A percentile compares a stretch with the other conserved stretches of the same genome.
Evolutionary conservation across 352 stramenopile genomes (phyloP).

Genomic region (Pythium phragmiticola): DNA sequence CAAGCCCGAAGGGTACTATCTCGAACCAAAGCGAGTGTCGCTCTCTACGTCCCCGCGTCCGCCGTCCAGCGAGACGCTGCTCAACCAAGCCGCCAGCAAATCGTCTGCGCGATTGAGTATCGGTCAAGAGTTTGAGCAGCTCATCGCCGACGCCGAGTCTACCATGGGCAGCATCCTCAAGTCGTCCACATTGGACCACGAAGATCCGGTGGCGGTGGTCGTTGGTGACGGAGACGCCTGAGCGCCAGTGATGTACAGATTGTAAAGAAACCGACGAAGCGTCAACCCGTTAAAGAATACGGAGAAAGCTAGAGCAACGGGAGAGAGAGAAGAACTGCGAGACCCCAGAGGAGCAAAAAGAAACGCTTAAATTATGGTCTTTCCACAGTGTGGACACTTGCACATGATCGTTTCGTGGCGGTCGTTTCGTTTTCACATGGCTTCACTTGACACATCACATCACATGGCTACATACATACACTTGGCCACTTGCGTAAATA

Average conservation of each 20-base stretch:
- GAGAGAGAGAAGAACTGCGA: neutral
- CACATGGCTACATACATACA: conserved; percentile 4
- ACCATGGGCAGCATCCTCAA: conserved; percentile 42
- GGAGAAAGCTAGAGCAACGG: neutral
- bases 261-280: neutral
- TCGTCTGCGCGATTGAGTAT: conserved; percentile 35
- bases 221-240: neutral
- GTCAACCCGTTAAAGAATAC: neutral
- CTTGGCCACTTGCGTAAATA: neutral
- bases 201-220: neutral
- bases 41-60: conserved; percentile 4
- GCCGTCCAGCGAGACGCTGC: conserved; percentile 10
- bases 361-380: conserved; percentile 8
- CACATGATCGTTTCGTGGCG: no score
- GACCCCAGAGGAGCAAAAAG: neutral
- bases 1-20: conserved; percentile 82
- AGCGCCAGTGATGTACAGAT: neutral
- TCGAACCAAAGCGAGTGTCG: conserved; percentile 56
- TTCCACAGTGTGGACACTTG: neutral
- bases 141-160: conserved; percentile 70
- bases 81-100: neutral
- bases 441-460: neutral
- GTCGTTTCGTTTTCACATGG: neutral
- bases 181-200: neutral
- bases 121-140: conserved; percentile 62